phyloP scores from a whole-genome alignment of 129 eudicot species.

The Flaveria trinervia region DNA sequence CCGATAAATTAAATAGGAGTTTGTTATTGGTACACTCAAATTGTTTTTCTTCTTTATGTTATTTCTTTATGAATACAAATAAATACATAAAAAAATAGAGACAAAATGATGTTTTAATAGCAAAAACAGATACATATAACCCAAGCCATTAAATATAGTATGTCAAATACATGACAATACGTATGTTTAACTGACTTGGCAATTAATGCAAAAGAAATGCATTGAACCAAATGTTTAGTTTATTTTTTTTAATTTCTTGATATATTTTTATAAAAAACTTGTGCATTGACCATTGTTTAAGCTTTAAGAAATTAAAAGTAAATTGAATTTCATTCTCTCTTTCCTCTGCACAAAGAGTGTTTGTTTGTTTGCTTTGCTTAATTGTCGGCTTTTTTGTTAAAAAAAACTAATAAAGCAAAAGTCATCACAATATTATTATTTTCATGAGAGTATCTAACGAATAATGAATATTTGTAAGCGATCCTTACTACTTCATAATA shows the following conservation, averaged over 20 bases:
- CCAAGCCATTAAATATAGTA: too few relatives aligned
- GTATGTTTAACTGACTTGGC: neutral
- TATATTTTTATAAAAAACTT: neutral
- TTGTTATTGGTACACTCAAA: too few relatives aligned
- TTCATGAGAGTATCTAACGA: neutral
- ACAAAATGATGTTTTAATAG: too few relatives aligned
- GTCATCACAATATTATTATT: neutral
- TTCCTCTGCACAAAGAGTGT: neutral
- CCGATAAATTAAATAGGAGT: neutral
- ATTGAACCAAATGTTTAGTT: neutral
- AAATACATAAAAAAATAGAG: too few relatives aligned
- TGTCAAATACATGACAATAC: neutral
- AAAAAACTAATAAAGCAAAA: neutral
- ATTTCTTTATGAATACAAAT: too few relatives aligned
- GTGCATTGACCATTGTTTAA: neutral
- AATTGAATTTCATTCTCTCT: neutral
- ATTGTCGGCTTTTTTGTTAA: conserved; percentile 12
- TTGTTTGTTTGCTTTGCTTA: neutral
- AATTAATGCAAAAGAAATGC: neutral
- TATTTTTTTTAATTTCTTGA: too few relatives aligned
- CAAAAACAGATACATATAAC: too few relatives aligned
- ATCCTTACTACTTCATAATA: neutral
- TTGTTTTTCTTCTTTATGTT: too few relatives aligned
- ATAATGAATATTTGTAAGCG: neutral
- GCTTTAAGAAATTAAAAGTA: neutral